Evolutionary conservation across 2,329 filamentous ascomycete species (phyloP), one percentile per base, ranked within the genome.

Genomic region (Parastagonospora avenae): DNA sequence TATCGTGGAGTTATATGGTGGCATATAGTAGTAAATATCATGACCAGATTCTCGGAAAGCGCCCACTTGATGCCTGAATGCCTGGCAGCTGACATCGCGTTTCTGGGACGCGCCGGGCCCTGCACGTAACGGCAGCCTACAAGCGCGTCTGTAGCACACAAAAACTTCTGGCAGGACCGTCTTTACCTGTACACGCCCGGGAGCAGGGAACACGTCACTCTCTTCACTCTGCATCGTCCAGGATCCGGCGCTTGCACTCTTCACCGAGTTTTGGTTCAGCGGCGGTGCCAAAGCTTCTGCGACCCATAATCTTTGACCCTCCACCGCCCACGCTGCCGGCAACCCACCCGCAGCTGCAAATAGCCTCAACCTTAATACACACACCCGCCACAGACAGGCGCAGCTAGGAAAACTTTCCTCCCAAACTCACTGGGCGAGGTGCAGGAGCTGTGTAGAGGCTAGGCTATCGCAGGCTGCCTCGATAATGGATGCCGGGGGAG

Each of bases 401-500:
- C 16, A 12, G 12, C 37, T 19, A 24, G 19, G 3, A 24, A 24
- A 24, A 24, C 42, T 30, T 29, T 9, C n/a, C n/a, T 16, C 4
- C 11, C 12, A 11, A 14, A 14, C 37, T 11, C 19, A 27, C 28
- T 37, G 30, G 9, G 10, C 27, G n/a, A 43, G 8, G 31, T 28
- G 32, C 19, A 7, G 14, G 7, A 33, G 10, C 19, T 24, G 19
- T 3, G 19, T 5, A 24, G 19, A 24, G 19, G 19, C 19, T 3
- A 24, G 19, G 19, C 19, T 24, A 24, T 24, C 19, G 19, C 19
- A 24, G 44, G 56, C 58, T 59, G 65, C 63, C 58, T 54, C 59
- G 60, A 62, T 52, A 42, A 73, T 72, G 69, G 63, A 71, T 54
- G 55, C 57, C 54, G 68, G 58, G 53, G 54, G 56, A 32, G 55